These are phyloP conservation scores for Ustilago bromivora DNA, from an alignment of 1,284 basidiomycete genomes.

Conservation along the genomic window DNA sequence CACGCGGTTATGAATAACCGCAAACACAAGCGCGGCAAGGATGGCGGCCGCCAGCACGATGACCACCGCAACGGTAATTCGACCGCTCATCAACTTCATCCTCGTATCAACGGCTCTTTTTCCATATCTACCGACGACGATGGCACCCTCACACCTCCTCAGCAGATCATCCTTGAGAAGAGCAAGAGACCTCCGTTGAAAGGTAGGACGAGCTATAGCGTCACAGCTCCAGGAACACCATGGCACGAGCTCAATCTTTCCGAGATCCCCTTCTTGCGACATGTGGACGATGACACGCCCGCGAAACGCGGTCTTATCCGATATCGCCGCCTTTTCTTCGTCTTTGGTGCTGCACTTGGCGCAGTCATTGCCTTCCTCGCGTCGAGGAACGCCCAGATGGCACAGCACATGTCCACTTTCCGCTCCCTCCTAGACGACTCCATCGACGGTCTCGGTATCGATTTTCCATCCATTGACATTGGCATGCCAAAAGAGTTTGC, in stretches of 20 bases:
- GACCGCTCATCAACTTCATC: conserved; percentile 32
- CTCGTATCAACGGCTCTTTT: conserved; percentile 3
- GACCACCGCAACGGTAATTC: conserved; percentile 16
- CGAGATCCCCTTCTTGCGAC: conserved; percentile 57
- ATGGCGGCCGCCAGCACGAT: not conserved
- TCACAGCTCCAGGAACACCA: conserved; percentile 60
- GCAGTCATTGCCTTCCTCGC: conserved; percentile 55
- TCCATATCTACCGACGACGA: conserved; percentile 7
- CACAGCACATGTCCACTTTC: conserved; percentile 49
- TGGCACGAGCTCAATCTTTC: conserved; percentile 64
- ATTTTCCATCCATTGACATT: conserved; percentile 56
- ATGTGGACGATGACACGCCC: conserved; percentile 27
- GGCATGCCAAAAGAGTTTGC: conserved; percentile 63
- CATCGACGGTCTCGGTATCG: conserved; percentile 50
- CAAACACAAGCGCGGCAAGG: conserved; percentile 33
- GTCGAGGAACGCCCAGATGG: conserved; percentile 52
- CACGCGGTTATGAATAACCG: conserved; percentile 33
- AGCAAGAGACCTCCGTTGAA: conserved; percentile 37
- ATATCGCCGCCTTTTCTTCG: conserved; percentile 61
- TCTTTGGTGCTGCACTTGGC: conserved; percentile 55
- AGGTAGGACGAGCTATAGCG: conserved; percentile 48
- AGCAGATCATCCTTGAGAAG: conserved; percentile 51
- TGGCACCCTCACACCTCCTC: conserved; percentile 39
- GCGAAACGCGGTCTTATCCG: conserved; percentile 50
- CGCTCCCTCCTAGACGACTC: conserved; percentile 62